A percentile compares a stretch with the other conserved stretches of the same genome.
These are phyloP conservation scores for Lentithecium fluviatile DNA, from an alignment of 495 filamentous ascomycete genomes.

Conservation along the genomic window DNA sequence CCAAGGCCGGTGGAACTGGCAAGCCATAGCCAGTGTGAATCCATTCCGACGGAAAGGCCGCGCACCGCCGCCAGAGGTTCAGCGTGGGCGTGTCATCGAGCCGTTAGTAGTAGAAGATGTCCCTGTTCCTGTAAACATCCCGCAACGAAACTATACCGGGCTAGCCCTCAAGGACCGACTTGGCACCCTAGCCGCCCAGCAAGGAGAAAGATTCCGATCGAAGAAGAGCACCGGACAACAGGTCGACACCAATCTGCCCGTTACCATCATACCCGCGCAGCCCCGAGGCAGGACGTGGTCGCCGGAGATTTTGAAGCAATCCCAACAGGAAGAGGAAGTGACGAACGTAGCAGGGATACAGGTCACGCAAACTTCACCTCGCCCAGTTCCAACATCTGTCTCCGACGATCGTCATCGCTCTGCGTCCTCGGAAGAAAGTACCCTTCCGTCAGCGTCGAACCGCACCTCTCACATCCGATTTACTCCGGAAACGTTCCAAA, in stretches of 20 bases:
- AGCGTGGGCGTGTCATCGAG: slow-evolving; percentile 44
- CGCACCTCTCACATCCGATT: slow-evolving; percentile 26
- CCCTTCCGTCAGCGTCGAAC: background rate
- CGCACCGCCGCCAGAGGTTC: slow-evolving; percentile 57
- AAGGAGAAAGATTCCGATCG: slow-evolving; percentile 41
- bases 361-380: background rate
- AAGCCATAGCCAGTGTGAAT: slow-evolving; percentile 52
- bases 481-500: slow-evolving; percentile 24
- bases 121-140: slow-evolving; percentile 21
- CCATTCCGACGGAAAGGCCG: slow-evolving; percentile 55
- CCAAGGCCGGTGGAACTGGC: slow-evolving; percentile 44
- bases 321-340: slow-evolving; percentile 13
- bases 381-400: background rate
- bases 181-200: slow-evolving; percentile 43
- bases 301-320: slow-evolving; percentile 29
- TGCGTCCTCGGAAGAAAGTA: no score
- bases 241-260: slow-evolving; percentile 50
- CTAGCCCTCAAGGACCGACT: slow-evolving; percentile 41
- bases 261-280: slow-evolving; percentile 69
- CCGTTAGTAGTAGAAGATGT: slow-evolving; percentile 30
- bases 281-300: slow-evolving; percentile 50
- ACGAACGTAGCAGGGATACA: background rate
- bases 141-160: slow-evolving; percentile 38
- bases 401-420: no score
- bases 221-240: slow-evolving; percentile 30